Percentiles rank a stretch among this genome's conserved stretches.
Conservation (phyloP, 2,329 filamentous ascomycete species). For the Colletotrichum incanum region DNA sequence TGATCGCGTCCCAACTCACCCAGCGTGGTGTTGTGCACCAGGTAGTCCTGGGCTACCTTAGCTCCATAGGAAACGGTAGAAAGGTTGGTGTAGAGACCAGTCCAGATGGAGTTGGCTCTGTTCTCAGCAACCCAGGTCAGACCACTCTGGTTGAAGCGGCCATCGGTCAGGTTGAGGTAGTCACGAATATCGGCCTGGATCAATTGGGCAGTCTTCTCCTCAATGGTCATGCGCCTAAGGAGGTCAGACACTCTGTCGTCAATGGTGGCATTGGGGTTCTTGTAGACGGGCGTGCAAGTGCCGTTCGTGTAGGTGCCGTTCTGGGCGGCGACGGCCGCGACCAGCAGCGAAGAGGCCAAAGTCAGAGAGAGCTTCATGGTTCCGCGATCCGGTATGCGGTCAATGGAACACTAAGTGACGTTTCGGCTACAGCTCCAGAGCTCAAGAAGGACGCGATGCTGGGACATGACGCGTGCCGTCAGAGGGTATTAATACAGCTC, state of each 20-base stretch:
- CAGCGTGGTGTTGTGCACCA: conserved; percentile 64
- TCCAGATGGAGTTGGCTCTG: conserved; percentile 80
- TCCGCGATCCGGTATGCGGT: conserved; percentile 11
- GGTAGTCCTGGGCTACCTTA: conserved; percentile 78
- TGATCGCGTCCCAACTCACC: conserved; percentile 45
- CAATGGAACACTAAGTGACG: conserved; percentile 32
- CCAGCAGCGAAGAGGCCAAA: conserved; percentile 47
- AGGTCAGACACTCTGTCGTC: conserved; percentile 78
- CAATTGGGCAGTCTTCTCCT: conserved; percentile 81
- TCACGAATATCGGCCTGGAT: conserved; percentile 80
- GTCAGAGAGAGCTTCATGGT: conserved; percentile 52
- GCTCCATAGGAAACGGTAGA: conserved; percentile 75
- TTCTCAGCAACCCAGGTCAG: conserved; percentile 77
- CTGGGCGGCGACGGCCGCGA: conserved; percentile 47
- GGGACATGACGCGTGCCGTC: conserved; percentile 19
- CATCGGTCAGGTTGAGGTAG: conserved; percentile 79
- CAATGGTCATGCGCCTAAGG: conserved; percentile 79
- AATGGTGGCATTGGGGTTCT: conserved; percentile 73
- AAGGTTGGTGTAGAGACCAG: conserved; percentile 77
- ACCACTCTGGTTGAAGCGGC: conserved; percentile 77
- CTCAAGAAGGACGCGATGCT: conserved; percentile 5
- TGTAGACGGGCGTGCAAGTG: conserved; percentile 66
- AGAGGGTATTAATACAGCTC: conserved; percentile 44
- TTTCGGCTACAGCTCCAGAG: conserved; percentile 33
- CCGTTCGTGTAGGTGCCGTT: conserved; percentile 43